These are phyloP conservation scores for Tremella mesenterica DNA, from an alignment of 768 basidiomycete species.

Conservation along the genomic window DNA sequence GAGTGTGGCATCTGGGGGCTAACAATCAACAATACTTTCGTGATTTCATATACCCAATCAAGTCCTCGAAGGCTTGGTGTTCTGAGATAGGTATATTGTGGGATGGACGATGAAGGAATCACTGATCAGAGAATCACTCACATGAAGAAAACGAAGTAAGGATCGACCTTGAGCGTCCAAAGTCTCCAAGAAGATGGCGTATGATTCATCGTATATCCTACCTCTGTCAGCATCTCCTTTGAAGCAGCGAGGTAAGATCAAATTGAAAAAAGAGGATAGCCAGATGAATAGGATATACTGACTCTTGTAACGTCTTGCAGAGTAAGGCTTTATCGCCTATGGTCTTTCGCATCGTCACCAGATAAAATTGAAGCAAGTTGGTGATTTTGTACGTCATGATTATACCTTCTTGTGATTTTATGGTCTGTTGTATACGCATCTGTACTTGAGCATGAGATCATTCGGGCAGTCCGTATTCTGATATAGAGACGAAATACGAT, in stretches of 20 bases:
- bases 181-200: conserved; percentile 77
- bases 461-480: background rate
- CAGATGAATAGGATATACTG: conserved; percentile 39
- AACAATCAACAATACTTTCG: background rate
- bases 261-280: background rate
- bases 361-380: conserved; percentile 90
- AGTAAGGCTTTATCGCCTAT: conserved; percentile 76
- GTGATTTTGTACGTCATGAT: conserved; percentile 87
- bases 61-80: too few species aligned
- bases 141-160: conserved; percentile 49
- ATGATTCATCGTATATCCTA: conserved; percentile 72
- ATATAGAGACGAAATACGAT: background rate
- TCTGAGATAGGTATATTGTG: background rate
- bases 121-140: conserved; percentile 28
- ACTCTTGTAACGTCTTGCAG: conserved; percentile 72
- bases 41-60: too few species aligned
- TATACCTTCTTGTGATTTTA: conserved; percentile 84
- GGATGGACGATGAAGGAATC: background rate
- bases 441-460: too few species aligned
- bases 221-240: background rate
- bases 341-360: conserved; percentile 83
- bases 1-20: conserved; percentile 55
- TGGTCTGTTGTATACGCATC: conserved; percentile 86
- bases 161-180: conserved; percentile 73
- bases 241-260: background rate